Base-by-base conservation (phyloP, 768 basidiomycete genomes). In the Tylopilus cervinicoccineus region DNA sequence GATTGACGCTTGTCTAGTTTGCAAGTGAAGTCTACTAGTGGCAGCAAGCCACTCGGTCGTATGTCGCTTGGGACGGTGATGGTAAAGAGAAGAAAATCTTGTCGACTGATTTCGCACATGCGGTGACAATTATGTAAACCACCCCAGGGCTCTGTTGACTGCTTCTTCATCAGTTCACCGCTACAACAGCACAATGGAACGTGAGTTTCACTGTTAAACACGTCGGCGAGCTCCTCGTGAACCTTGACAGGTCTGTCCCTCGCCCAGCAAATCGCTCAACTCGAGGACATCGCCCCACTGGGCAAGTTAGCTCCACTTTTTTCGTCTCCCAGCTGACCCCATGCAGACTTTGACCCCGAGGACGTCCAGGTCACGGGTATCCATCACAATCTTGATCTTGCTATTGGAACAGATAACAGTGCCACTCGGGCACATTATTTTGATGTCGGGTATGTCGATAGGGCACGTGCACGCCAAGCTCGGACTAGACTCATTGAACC, bases 221-320 rank as follows among this genome's bases (percentile, higher is more conserved):
- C 36, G 12, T 16, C 24, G 23, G 34, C 20, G 40, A 55, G 32
- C 52, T 41, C 47, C 38, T 50, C 39, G 50, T n/a, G 26, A 37
- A 11, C 1, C 1, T 38, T 36, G 22, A 12, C 51, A 76, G 75
- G 76, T 24, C 64, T 85, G 29, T 81, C 86, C 4, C 76, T 89
- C 22, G 83, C 81, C 4, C 79, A 94, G 62, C 92, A 95, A 61
- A 80, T 96, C 34, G 86, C 85, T 31, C 78, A 86, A 60, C 79
- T 97, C 22, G 78, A 88, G 39, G 80, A 88, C 43, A 70, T 83
- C 19, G 76, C 82, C 11, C 87, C 87, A 41, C 68, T 73, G 31
- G 88, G 91, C 86, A 60, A 51, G 77, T 68, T 19, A n/a, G 26
- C 36, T 41, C 47, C 26, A 19, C 45, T 40, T 31, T 47, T 43